These are phyloP conservation scores for Diospyros kaki DNA, from an alignment of 148 eudicot genomes.

Conservation along the genomic window DNA sequence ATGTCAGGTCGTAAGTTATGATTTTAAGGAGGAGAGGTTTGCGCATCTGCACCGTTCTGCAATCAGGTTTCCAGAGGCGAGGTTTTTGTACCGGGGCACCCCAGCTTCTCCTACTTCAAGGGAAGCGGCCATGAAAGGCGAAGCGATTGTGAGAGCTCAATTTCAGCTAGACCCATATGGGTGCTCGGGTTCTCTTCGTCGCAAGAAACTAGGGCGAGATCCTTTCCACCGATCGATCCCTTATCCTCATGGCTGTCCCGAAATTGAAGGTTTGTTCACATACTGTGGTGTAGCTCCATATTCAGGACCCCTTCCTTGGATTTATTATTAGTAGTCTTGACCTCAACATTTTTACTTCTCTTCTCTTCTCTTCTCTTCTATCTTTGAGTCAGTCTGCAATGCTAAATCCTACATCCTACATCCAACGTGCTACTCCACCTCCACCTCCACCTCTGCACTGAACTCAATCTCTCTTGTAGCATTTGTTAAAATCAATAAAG, in stretches of 20 bases:
- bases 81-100: slow-evolving; percentile 72
- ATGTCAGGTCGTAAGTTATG: slow-evolving; percentile 81
- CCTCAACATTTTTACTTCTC: too few relatives aligned
- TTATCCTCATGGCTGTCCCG: slow-evolving; percentile 92
- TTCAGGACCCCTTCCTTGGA: slow-evolving; percentile 81
- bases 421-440: too few relatives aligned
- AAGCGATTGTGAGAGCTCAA: slow-evolving; percentile 77
- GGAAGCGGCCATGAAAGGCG: slow-evolving; percentile 80
- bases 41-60: slow-evolving; percentile 72
- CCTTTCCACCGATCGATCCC: slow-evolving; percentile 89
- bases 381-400: not conserved
- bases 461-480: too few relatives aligned
- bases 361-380: too few relatives aligned
- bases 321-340: slow-evolving; percentile 7
- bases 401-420: too few relatives aligned
- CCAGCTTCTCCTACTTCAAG: slow-evolving; percentile 64
- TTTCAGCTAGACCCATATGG: slow-evolving; percentile 87
- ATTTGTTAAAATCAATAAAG: too few relatives aligned
- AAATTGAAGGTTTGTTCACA: slow-evolving; percentile 70
- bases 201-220: slow-evolving; percentile 74
- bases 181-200: slow-evolving; percentile 66
- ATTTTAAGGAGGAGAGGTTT: slow-evolving; percentile 89
- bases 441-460: too few relatives aligned
- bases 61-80: slow-evolving; percentile 63
- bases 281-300: slow-evolving; percentile 64